These are phyloP conservation scores for Fusarium heterosporum DNA, from an alignment of 2,329 filamentous ascomycete species.

Conservation along the genomic window DNA sequence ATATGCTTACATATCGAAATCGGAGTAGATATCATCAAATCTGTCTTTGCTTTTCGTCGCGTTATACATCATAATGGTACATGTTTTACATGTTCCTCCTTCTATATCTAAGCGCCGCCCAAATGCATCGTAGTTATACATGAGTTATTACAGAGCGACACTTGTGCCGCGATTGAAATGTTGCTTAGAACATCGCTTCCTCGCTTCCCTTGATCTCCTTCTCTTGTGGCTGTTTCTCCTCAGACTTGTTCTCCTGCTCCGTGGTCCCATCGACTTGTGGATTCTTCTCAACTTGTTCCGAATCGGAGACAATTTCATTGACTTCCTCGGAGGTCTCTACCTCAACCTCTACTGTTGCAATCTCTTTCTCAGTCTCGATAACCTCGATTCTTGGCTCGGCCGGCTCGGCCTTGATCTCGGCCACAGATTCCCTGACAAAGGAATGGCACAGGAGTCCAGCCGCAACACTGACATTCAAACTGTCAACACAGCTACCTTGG, in stretches of 20 bases:
- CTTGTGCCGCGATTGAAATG: constrained; percentile 4
- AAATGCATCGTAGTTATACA: constrained; percentile 40
- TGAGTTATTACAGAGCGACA: constrained; percentile 26
- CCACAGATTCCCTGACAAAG: constrained; percentile 64
- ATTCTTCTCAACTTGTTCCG: constrained; percentile 4
- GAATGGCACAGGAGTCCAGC: constrained; percentile 79
- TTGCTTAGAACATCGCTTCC: constrained; percentile 29
- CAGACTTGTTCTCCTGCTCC: neutral
- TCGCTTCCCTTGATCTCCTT: constrained; percentile 13
- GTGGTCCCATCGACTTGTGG: neutral
- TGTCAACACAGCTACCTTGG: constrained; percentile 75
- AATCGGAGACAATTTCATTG: neutral
- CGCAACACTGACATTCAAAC: constrained; percentile 93
- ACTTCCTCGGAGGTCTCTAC: neutral
- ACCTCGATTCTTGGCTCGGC: neutral
- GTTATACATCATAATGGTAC: constrained; percentile 32
- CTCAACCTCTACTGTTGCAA: neutral
- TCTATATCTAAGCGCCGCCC: constrained; percentile 28
- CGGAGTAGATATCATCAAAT: constrained; percentile 3
- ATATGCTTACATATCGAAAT: neutral
- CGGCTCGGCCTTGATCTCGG: constrained; percentile 24
- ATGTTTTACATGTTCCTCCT: constrained; percentile 10
- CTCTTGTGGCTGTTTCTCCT: constrained; percentile 18
- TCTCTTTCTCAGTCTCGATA: neutral
- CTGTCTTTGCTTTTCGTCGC: constrained; percentile 1